Conservation (phyloP, 2,329 filamentous ascomycete species). For the Grosmannia clavigera region DNA sequence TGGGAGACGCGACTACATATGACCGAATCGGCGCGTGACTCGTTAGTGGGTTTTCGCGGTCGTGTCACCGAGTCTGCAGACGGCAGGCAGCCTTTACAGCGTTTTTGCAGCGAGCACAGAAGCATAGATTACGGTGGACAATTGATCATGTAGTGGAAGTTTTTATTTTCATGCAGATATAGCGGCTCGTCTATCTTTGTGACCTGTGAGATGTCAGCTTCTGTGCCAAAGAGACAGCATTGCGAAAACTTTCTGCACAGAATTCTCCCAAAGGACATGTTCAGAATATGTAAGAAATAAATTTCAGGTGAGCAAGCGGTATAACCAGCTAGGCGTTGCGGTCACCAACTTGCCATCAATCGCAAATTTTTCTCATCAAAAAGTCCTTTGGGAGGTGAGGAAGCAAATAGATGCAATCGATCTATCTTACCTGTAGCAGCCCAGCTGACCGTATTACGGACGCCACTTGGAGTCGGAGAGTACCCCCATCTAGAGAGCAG, state of each 20-base stretch:
- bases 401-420: not conserved
- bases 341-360: constrained; percentile 68
- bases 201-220: not conserved
- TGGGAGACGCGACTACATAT: not conserved
- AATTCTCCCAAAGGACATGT: constrained; percentile 19
- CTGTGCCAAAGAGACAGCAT: not conserved
- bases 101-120: not conserved
- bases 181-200: not conserved
- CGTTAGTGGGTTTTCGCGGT: not conserved
- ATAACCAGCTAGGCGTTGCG: constrained; percentile 72
- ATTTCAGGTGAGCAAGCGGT: constrained; percentile 65
- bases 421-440: not conserved
- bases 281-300: constrained; percentile 91
- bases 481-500: no score
- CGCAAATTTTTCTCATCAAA: constrained; percentile 90
- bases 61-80: not conserved
- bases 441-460: not conserved
- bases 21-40: not conserved
- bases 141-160: no score
- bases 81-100: not conserved
- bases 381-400: constrained; percentile 18
- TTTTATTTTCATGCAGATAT: not conserved
- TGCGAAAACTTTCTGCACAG: no score
- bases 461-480: no score
- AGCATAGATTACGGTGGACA: no score